Percentiles rank a stretch among this genome's conserved stretches.
Conservation (phyloP, 2,329 filamentous ascomycete species). For the Colletotrichum cuscutae region DNA sequence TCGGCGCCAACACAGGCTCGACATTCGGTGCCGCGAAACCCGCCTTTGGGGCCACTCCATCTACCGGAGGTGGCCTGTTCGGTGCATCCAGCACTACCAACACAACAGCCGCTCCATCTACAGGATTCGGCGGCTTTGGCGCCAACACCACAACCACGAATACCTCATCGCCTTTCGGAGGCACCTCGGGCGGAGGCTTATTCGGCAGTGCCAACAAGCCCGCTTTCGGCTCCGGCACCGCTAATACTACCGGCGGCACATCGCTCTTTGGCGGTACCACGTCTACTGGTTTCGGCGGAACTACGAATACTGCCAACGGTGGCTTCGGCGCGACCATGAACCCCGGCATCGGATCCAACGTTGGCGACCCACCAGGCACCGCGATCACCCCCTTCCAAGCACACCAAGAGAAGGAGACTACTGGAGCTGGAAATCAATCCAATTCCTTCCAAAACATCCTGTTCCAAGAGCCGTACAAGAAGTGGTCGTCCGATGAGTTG, state of each 20-base stretch:
- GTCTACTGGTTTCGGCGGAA: constrained; percentile 50
- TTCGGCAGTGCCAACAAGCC: constrained; percentile 62
- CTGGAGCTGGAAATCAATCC: constrained; percentile 58
- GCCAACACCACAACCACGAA: constrained; percentile 44
- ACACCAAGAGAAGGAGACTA: constrained; percentile 78
- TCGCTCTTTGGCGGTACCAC: constrained; percentile 59
- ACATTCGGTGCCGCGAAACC: constrained; percentile 49
- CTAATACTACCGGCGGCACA: constrained; percentile 51
- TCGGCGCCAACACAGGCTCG: constrained; percentile 48
- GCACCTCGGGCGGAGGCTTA: constrained; percentile 50
- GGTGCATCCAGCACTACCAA: constrained; percentile 50
- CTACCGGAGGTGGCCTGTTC: constrained; percentile 57
- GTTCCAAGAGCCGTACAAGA: constrained; percentile 84
- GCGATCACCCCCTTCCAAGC: constrained; percentile 75
- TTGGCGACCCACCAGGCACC: constrained; percentile 75
- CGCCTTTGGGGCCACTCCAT: constrained; percentile 31
- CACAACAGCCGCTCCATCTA: constrained; percentile 45
- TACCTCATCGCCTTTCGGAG: constrained; percentile 52
- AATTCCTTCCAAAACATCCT: constrained; percentile 82
- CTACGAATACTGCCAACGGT: constrained; percentile 45
- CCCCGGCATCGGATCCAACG: constrained; percentile 61
- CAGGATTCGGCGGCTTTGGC: constrained; percentile 56
- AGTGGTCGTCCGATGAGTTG: constrained; percentile 89
- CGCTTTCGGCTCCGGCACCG: constrained; percentile 58
- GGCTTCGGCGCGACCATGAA: constrained; percentile 58